phyloP scores from a whole-genome alignment of 1,139 yeast species.

The Blastobotrys petasosporus region DNA sequence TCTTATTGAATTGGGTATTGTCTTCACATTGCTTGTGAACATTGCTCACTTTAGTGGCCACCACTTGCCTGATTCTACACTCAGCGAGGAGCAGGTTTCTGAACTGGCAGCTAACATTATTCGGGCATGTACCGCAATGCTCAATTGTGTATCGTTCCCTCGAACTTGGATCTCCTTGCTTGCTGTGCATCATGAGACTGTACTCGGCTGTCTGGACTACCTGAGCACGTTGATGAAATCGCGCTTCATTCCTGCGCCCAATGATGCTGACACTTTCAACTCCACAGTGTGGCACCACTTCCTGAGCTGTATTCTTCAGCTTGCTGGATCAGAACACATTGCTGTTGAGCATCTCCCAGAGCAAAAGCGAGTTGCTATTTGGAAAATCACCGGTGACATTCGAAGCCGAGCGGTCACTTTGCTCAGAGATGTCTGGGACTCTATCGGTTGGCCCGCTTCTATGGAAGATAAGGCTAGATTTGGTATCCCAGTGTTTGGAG shows the following conservation, averaged over 20 bases:
- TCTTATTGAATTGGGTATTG: constrained; percentile 55
- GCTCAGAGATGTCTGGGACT: constrained; percentile 63
- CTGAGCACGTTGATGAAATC: constrained; percentile 31
- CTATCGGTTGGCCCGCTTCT: constrained; percentile 63
- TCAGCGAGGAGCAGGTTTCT: constrained; percentile 41
- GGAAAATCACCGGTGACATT: constrained; percentile 56
- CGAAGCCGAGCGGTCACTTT: constrained; percentile 55
- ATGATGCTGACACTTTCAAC: constrained; percentile 52
- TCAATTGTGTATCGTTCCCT: constrained; percentile 37
- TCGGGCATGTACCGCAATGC: constrained; percentile 37
- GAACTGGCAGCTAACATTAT: constrained; percentile 34
- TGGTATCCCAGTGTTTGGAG: constrained; percentile 59
- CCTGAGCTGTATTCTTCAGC: constrained; percentile 52
- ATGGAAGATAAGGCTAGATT: constrained; percentile 56
- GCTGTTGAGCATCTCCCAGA: constrained; percentile 41
- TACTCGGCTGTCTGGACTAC: constrained; percentile 57
- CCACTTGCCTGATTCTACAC: constrained; percentile 49
- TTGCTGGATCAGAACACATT: constrained; percentile 40
- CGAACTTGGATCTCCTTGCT: constrained; percentile 34
- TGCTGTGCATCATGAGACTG: constrained; percentile 45
- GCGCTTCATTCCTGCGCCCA: constrained; percentile 49
- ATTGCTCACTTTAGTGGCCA: constrained; percentile 41
- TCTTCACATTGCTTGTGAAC: constrained; percentile 34
- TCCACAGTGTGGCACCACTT: constrained; percentile 49
- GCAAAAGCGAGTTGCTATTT: constrained; percentile 68